A percentile compares a stretch with the other conserved stretches of the same genome.
Evolutionary conservation across 2,329 filamentous ascomycete species (phyloP).

Genomic region (Cladosporium oxysporum): DNA sequence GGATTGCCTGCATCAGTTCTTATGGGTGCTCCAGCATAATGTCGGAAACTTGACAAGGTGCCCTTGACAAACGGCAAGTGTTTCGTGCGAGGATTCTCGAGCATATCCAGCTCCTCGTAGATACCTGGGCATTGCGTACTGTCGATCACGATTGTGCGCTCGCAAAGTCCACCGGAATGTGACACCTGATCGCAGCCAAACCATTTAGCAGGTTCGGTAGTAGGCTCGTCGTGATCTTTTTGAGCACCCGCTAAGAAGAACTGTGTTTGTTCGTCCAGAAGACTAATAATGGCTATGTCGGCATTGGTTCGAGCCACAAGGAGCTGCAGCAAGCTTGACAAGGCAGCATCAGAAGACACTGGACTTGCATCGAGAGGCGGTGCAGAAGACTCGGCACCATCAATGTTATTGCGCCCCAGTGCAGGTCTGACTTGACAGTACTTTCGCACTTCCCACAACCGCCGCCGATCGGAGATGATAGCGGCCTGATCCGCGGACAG

Average conservation of each 20-base stretch:
- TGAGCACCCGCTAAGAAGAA: neutral
- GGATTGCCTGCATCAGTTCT: neutral
- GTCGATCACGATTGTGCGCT: slow-evolving; percentile 7
- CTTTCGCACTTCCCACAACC: slow-evolving; percentile 14
- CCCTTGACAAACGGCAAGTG: neutral
- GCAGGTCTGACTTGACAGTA: slow-evolving; percentile 16
- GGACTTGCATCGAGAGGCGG: neutral
- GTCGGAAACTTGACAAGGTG: neutral
- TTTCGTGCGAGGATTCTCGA: neutral
- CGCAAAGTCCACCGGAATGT: slow-evolving; percentile 17
- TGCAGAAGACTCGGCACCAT: neutral
- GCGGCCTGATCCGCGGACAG: neutral
- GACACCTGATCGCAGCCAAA: slow-evolving; percentile 18
- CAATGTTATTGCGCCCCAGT: neutral
- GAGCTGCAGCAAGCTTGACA: neutral
- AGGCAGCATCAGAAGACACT: neutral
- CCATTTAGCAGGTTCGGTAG: neutral
- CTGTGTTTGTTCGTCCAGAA: neutral
- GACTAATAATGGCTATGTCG: neutral
- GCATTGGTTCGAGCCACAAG: neutral
- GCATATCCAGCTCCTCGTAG: slow-evolving; percentile 21
- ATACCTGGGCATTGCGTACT: neutral
- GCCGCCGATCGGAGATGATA: neutral
- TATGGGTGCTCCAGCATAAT: neutral
- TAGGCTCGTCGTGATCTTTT: neutral